These are phyloP conservation scores for Eimeria nieschulzi DNA, from an alignment of 169 alveolate genomes.

Conservation along the genomic window DNA sequence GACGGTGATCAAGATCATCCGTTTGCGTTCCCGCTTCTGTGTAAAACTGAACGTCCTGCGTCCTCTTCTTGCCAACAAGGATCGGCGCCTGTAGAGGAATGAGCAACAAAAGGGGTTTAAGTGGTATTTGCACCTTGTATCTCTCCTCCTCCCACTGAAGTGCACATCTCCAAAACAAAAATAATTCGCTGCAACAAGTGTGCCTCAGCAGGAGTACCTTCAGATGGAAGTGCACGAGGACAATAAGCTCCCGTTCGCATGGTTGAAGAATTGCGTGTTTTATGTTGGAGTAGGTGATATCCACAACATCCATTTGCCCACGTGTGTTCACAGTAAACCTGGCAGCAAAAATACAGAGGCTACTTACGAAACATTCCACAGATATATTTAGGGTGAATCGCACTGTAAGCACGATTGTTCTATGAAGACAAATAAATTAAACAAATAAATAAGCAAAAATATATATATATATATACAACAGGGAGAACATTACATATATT, in stretches of 20 bases:
- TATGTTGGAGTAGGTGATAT: conserved; percentile 93
- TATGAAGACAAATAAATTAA: no score
- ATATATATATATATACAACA: no score
- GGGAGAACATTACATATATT: no score
- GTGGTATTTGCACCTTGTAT: not conserved
- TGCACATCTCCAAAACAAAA: not conserved
- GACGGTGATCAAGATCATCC: conserved; percentile 95
- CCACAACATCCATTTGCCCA: conserved; percentile 85
- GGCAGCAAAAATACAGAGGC: not conserved
- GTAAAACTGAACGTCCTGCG: conserved; percentile 95
- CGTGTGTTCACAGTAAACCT: conserved; percentile 60
- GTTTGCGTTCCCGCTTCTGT: conserved; percentile 96
- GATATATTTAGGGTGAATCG: not conserved
- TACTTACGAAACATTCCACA: not conserved
- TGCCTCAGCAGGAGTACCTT: conserved; percentile 25
- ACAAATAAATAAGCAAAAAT: no score
- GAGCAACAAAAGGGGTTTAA: not conserved
- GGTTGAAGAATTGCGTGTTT: conserved; percentile 97
- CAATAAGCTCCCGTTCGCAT: conserved; percentile 95
- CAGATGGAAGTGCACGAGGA: conserved; percentile 92
- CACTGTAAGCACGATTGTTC: not conserved
- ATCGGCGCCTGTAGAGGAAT: conserved; percentile 89
- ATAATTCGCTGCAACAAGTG: not conserved
- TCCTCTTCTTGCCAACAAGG: conserved; percentile 95
- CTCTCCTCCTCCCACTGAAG: not conserved